Base-by-base conservation (phyloP, 495 filamentous ascomycete genomes). In the Neurospora pannonica region DNA sequence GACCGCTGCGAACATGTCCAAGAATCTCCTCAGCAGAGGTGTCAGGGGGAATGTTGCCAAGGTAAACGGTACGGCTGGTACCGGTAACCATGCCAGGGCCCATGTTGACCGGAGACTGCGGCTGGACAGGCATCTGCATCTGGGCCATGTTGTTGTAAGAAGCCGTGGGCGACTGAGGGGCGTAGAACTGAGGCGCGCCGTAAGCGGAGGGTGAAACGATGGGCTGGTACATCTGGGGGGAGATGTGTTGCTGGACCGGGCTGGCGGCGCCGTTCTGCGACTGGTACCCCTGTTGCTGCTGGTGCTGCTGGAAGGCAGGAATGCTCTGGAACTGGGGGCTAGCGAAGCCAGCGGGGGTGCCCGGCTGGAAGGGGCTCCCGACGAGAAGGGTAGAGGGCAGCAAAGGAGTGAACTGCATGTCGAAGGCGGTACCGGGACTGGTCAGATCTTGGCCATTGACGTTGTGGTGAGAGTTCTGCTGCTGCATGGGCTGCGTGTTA, bases 1-100 rank as follows among this genome's bases (percentile, higher is more conserved):
- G 97, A 40, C 96, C 96, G 82, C 97, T 98, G 70, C 96, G 90
- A 71, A 99, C 96, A 80, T 99, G 96, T 75, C 95, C 93, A 70
- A 99, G 87, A 77, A 99, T 98, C 84, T 99, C 96, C 85, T 99
- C 96, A 28, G 97, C 97, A 42, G 93, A 91, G n/a, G 96, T 98
- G 86, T 99, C 96, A 28, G 95, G 93, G 40, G 96, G 96, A 74
- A 99, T 99, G 81, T 99, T 99, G 71, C 96, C 96, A 70, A 99
- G 87, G 77, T 99, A 99, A 70, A 99, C 97, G 8, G 97, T 98
- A 71, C 96, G 88, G 85, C 95, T 98, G 31, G 94, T 98, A 19
- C 94, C 93, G 13, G 94, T 94, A 24, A 97, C 87, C 73, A 96
- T 87, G 70, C 92, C 93, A 31, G 94, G 91, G 2, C 88, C 86